Percentiles rank a stretch among this genome's conserved stretches.
Conservation (phyloP, 169 alveolate genomes). For the Miamiensis avidus region DNA sequence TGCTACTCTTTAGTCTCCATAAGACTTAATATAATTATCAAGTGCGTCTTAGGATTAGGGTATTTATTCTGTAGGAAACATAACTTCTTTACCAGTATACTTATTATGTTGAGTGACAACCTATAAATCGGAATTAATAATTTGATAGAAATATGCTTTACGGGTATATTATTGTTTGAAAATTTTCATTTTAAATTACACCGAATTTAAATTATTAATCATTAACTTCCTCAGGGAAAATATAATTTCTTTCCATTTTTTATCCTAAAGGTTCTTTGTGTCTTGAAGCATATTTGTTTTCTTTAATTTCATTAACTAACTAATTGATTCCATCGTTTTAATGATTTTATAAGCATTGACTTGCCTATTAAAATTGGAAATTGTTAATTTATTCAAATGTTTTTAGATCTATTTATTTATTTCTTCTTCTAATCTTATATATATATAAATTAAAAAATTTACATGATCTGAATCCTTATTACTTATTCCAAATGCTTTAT, state of each 20-base stretch:
- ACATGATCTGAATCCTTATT: conserved; percentile 64
- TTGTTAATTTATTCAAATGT: background rate
- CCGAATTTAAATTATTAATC: conserved; percentile 60
- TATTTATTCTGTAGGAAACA: conserved; percentile 63
- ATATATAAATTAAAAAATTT: background rate
- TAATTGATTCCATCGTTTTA: conserved; percentile 60
- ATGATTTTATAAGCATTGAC: conserved; percentile 50
- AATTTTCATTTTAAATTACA: conserved; percentile 6
- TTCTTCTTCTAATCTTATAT: background rate
- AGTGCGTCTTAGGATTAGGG: conserved; percentile 36
- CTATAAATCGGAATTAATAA: no score
- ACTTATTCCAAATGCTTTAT: conserved; percentile 60
- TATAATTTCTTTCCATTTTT: conserved; percentile 56
- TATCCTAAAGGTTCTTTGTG: conserved; percentile 71
- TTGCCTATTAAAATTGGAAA: background rate
- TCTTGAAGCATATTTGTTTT: conserved; percentile 65
- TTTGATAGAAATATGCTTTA: no score
- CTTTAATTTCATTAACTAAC: conserved; percentile 58
- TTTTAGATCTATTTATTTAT: background rate
- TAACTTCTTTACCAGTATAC: conserved; percentile 64
- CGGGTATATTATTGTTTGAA: no score
- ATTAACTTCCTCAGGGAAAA: conserved; percentile 60
- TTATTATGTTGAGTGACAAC: conserved; percentile 51
- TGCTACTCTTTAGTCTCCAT: conserved; percentile 74
- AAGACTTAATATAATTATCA: conserved; percentile 55